Evolutionary conservation across 352 stramenopile genomes (phyloP).

Genomic region (Aphanomyces cochlioides): DNA sequence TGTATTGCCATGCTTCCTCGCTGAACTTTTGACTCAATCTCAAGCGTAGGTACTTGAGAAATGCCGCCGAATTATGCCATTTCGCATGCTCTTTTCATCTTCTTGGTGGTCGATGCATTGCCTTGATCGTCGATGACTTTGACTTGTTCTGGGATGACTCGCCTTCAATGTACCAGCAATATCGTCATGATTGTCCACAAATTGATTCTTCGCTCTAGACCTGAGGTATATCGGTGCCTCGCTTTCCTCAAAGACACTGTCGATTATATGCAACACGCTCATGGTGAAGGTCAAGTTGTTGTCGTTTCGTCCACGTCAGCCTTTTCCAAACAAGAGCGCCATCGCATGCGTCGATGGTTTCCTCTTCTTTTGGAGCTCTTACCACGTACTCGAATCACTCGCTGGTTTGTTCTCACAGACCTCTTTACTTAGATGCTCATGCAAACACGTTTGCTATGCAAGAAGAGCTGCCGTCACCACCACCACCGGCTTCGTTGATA

Average conservation of each 20-base stretch:
- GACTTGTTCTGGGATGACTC: conserved; percentile 23
- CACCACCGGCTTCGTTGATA: neutral
- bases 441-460: conserved; percentile 16
- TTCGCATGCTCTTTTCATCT: conserved; percentile 28
- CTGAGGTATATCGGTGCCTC: conserved; percentile 9
- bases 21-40: neutral
- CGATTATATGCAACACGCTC: conserved; percentile 20
- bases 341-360: conserved; percentile 17
- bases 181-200: neutral
- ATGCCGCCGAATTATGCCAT: conserved; percentile 17
- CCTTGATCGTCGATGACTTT: conserved; percentile 29
- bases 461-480: conserved; percentile 18
- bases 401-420: neutral
- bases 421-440: neutral
- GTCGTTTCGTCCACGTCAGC: neutral
- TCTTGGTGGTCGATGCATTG: conserved; percentile 15
- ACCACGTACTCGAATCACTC: neutral
- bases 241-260: conserved; percentile 27
- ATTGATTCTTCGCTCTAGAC: neutral
- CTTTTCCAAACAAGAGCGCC: conserved; percentile 2
- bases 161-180: neutral
- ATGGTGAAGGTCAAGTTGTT: conserved; percentile 2
- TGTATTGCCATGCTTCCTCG: neutral
- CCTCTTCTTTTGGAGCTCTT: conserved; percentile 7
- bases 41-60: conserved; percentile 19